Percentiles rank a stretch among this genome's conserved stretches.
These are phyloP conservation scores for Chaetomiaceae sp. DNA, from an alignment of 2,329 filamentous ascomycete genomes.

Conservation along the genomic window DNA sequence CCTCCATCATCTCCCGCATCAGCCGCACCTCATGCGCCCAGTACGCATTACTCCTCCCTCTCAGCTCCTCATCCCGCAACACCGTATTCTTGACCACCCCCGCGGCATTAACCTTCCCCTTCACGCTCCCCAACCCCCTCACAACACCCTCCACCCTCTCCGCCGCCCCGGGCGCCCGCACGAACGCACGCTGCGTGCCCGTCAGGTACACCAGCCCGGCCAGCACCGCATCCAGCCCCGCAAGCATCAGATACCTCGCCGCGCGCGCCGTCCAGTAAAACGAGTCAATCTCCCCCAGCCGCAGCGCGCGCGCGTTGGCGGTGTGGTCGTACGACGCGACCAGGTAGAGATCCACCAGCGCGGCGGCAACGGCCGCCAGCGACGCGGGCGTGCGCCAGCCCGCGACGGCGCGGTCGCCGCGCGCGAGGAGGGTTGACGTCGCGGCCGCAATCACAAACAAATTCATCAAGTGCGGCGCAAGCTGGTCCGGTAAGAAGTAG, in stretches of 20 bases:
- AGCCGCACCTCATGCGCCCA: slow-evolving; percentile 72
- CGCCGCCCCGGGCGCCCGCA: slow-evolving; percentile 51
- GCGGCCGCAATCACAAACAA: slow-evolving; percentile 63
- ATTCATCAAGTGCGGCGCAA: slow-evolving; percentile 76
- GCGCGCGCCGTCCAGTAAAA: slow-evolving; percentile 65
- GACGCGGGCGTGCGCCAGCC: slow-evolving; percentile 68
- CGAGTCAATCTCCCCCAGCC: slow-evolving; percentile 58
- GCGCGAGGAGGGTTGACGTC: slow-evolving; percentile 58
- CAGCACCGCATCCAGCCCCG: slow-evolving; percentile 56
- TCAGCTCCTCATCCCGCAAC: slow-evolving; percentile 64
- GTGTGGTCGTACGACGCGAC: slow-evolving; percentile 60
- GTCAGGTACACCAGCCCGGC: slow-evolving; percentile 67
- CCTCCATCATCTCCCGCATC: slow-evolving; percentile 71
- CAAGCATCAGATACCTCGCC: slow-evolving; percentile 58
- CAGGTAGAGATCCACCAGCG: slow-evolving; percentile 59
- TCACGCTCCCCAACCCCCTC: slow-evolving; percentile 50
- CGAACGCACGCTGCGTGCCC: slow-evolving; percentile 73
- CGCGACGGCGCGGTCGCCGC: slow-evolving; percentile 52
- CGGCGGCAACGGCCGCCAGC: slow-evolving; percentile 52
- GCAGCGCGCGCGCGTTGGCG: slow-evolving; percentile 55
- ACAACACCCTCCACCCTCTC: slow-evolving; percentile 60
- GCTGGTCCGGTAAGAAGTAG: slow-evolving; percentile 69
- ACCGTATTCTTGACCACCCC: slow-evolving; percentile 76
- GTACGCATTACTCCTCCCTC: slow-evolving; percentile 61
- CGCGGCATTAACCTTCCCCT: slow-evolving; percentile 63